Evolutionary conservation across 2,329 filamentous ascomycete species (phyloP).

Genomic region (Colletotrichum viniferum): DNA sequence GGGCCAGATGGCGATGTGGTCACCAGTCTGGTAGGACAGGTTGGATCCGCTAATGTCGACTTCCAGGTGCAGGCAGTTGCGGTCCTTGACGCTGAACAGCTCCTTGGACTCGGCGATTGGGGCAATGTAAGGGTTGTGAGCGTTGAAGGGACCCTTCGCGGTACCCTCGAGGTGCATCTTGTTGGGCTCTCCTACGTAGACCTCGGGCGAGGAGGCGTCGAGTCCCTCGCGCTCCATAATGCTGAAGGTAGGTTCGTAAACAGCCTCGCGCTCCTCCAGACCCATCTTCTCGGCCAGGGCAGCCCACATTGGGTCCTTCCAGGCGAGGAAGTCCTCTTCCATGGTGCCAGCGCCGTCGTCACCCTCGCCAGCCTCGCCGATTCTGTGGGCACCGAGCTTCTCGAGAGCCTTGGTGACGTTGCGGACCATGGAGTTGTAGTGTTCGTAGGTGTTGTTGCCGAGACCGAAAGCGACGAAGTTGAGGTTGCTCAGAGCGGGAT

Average conservation of each 20-base stretch:
- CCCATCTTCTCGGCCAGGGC: slow-evolving; percentile 82
- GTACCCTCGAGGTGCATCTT: slow-evolving; percentile 89
- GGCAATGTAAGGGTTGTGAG: slow-evolving; percentile 96
- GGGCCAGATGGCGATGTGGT: slow-evolving; percentile 97
- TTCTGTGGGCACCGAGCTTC: slow-evolving; percentile 81
- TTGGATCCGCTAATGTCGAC: slow-evolving; percentile 90
- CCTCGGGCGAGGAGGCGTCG: slow-evolving; percentile 74
- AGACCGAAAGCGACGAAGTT: slow-evolving; percentile 96
- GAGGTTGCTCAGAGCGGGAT: slow-evolving; percentile 79
- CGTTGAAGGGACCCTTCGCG: slow-evolving; percentile 89
- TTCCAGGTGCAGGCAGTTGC: slow-evolving; percentile 97
- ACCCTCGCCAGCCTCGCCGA: slow-evolving; percentile 90
- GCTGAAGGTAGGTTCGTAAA: slow-evolving; percentile 92
- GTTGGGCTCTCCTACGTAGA: slow-evolving; percentile 96
- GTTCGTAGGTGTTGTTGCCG: slow-evolving; percentile 99
- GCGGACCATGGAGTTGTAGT: slow-evolving; percentile 99
- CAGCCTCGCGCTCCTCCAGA: slow-evolving; percentile 91
- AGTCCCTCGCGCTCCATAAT: slow-evolving; percentile 79
- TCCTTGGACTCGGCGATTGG: slow-evolving; percentile 91
- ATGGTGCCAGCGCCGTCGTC: slow-evolving; percentile 98
- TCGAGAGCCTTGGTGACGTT: slow-evolving; percentile 82
- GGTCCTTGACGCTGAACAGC: slow-evolving; percentile 84
- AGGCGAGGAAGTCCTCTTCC: slow-evolving; percentile 98
- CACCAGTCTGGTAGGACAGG: slow-evolving; percentile 91
- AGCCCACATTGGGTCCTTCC: slow-evolving; percentile 99